Evolutionary conservation across 495 filamentous ascomycete genomes (phyloP), one percentile per base, ranked within the genome.

Genomic region (Staphylotrichum longicolle): DNA sequence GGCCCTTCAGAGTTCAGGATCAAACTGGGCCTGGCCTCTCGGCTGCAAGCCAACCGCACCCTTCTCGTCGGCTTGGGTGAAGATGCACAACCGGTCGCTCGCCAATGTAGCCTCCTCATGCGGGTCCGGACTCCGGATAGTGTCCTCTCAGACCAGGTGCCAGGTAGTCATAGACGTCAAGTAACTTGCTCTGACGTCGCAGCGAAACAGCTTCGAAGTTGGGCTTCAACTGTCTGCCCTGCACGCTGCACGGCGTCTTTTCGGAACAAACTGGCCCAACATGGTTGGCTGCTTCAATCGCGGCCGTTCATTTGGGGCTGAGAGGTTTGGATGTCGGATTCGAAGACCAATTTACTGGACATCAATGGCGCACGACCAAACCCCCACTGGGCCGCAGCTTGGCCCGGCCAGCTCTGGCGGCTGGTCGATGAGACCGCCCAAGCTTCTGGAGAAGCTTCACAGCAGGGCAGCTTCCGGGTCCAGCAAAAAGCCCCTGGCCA

Each of bases 301-400:
- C 46, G 61, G 63, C 55, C 60, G 37, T 34, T 47, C 39, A 27
- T 27, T 67, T 64, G 52, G 57, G 68, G 56, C 61, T 62, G 52
- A 57, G 15, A 42, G 42, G 58, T 66, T 66, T 63, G 47, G 61
- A 32, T 60, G 59, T 58, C 44, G 53, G 44, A 33, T 59, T 41
- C 41, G 27, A 39, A 34, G 46, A 20, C 30, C 11, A 59, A 60
- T 70, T 61, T 47, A 70, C 66, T 70, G 68, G 68, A 60, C 58
- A 50, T 48, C 61, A 47, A 44, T 52, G 39, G 59, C 66, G 63
- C 61, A 55, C 46, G 44, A 40, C 59, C 64, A 70, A 69, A 65
- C 61, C 54, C 30, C n/a, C 54, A 35, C 54, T 35, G 37, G 61
- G 60, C 63, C 54, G 57, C 59, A 53, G 53, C 42, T 27, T 33